Conservation (phyloP, 1,284 basidiomycete genomes). For the Ceratobasidium sp. region DNA sequence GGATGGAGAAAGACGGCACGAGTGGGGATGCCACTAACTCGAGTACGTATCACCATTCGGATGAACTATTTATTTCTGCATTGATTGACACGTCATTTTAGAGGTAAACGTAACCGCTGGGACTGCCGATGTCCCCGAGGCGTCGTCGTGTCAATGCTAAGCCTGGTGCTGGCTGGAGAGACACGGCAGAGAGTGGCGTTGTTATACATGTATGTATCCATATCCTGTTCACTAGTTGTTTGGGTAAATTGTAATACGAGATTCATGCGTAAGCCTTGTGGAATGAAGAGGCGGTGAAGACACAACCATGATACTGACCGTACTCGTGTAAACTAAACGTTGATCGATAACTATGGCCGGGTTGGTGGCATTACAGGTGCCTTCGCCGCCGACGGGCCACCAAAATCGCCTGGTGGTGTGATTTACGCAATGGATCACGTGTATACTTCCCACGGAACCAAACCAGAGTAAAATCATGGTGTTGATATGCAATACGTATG, state of each 20-base stretch:
- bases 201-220: constrained; percentile 32
- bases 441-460: too few relatives aligned
- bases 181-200: background rate
- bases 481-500: too few relatives aligned
- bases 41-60: constrained; percentile 65
- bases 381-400: too few relatives aligned
- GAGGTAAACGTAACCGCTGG: constrained; percentile 85
- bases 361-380: too few relatives aligned
- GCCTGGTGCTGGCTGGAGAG: constrained; percentile 4
- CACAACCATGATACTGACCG: too few relatives aligned
- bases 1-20: constrained; percentile 87
- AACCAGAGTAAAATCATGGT: too few relatives aligned
- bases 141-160: constrained; percentile 80
- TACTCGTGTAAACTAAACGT: too few relatives aligned
- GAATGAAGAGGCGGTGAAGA: too few relatives aligned
- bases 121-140: constrained; percentile 76
- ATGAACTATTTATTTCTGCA: constrained; percentile 6
- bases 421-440: too few relatives aligned
- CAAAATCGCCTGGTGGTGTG: too few relatives aligned
- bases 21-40: constrained; percentile 74
- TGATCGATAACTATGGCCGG: too few relatives aligned
- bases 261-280: background rate
- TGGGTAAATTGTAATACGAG: background rate
- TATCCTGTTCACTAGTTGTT: constrained; percentile 27
- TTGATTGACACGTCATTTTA: constrained; percentile 54